A percentile compares a stretch with the other conserved stretches of the same genome.
These are phyloP conservation scores for Pyropia yezoensis DNA, from an alignment of 23 red algal genomes.

Conservation along the genomic window DNA sequence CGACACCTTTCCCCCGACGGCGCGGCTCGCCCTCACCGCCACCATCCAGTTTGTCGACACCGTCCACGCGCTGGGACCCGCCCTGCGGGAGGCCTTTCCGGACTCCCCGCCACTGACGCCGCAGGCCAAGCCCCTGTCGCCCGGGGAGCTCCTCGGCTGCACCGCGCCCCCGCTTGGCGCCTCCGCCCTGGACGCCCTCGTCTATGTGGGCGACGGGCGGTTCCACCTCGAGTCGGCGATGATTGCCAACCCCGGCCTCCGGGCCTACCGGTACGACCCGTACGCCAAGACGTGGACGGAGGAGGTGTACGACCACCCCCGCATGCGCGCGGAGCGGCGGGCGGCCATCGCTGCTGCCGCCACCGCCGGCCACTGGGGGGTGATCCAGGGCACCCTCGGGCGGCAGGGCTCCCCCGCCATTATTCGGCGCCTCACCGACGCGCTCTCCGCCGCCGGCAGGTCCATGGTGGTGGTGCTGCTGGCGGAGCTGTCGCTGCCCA, in stretches of 20 bases:
- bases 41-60: constrained; percentile 96
- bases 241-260: constrained; percentile 82
- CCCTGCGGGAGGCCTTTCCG: constrained; percentile 13
- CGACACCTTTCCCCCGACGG: constrained; percentile 26
- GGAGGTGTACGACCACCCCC: constrained; percentile 65
- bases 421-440: constrained; percentile 25
- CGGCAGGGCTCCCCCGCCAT: constrained; percentile 83
- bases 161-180: constrained; percentile 58
- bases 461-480: constrained; percentile 56
- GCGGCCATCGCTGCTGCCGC: constrained; percentile 26
- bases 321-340: constrained; percentile 59
- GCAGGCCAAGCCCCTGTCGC: constrained; percentile 81
- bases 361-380: constrained; percentile 40
- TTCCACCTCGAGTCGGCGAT: constrained; percentile 96
- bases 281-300: constrained; percentile 76
- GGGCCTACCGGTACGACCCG: constrained; percentile 83
- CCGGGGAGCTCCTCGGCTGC: constrained; percentile 95
- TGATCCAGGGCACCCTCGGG: constrained; percentile 91
- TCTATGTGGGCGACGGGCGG: constrained; percentile 92
- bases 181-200: constrained; percentile 22
- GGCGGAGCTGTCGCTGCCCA: constrained; percentile 76
- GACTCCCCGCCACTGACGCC: constrained; percentile 25
- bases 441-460: constrained; percentile 17
- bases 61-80: constrained; percentile 21
- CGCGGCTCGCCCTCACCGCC: constrained; percentile 40